phyloP scores from a whole-genome alignment of 108 stramenopile species.

The Mediolabrus comicus region DNA sequence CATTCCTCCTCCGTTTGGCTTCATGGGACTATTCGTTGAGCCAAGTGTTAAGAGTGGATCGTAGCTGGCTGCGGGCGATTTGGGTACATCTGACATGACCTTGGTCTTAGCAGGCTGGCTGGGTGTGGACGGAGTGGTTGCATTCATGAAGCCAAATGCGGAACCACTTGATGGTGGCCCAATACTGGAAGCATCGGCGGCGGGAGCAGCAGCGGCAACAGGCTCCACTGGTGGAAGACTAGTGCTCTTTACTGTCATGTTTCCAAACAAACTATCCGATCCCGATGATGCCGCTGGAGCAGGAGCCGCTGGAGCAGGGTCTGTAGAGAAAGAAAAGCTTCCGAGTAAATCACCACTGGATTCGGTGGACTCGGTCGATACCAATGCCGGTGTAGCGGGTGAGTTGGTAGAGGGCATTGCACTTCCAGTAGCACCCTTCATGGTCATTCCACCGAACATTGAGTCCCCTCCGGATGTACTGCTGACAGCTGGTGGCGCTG shows the following conservation, averaged over 20 bases:
- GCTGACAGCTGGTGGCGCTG: slow-evolving; percentile 12
- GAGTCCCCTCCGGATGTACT: slow-evolving; percentile 15
- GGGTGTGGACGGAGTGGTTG: slow-evolving; percentile 7
- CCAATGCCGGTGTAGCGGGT: slow-evolving; percentile 11
- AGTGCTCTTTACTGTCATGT: slow-evolving; percentile 43
- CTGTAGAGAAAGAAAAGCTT: background rate
- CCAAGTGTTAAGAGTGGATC: slow-evolving; percentile 61
- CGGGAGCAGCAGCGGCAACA: slow-evolving; percentile 7
- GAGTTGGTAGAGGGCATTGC: slow-evolving; percentile 17
- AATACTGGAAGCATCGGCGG: background rate
- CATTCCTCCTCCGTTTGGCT: slow-evolving; percentile 25
- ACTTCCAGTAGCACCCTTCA: slow-evolving; percentile 35
- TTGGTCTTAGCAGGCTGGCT: background rate
- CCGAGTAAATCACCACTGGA: slow-evolving; percentile 49
- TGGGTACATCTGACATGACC: slow-evolving; percentile 2
- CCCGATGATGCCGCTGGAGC: slow-evolving; percentile 11
- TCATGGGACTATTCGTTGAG: background rate
- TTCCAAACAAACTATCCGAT: slow-evolving; percentile 50
- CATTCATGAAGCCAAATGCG: slow-evolving; percentile 80
- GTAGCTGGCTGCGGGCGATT: slow-evolving; percentile 11
- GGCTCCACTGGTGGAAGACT: slow-evolving; percentile 1
- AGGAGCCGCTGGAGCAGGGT: slow-evolving; percentile 1
- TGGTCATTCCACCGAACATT: slow-evolving; percentile 64
- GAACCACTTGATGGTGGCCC: slow-evolving; percentile 48
- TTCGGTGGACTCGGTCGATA: slow-evolving; percentile 11